Evolutionary conservation across 495 filamentous ascomycete genomes (phyloP).

Genomic region (Staphylotrichum longicolle): DNA sequence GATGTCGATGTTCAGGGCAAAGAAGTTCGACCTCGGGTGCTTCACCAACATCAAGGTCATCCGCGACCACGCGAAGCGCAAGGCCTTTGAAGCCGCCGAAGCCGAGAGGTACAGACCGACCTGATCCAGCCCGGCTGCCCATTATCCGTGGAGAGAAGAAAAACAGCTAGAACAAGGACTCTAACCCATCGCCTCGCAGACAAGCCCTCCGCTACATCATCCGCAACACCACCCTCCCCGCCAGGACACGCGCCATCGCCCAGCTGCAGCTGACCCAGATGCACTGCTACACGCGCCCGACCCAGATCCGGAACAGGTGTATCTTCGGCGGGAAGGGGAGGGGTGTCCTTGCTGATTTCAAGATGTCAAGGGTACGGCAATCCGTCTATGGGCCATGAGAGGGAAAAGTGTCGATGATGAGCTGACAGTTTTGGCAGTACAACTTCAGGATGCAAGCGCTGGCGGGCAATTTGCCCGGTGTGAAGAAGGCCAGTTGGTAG

Average conservation of each 20-base stretch:
- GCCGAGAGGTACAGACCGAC: conserved; percentile 67
- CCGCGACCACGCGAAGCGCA: conserved; percentile 92
- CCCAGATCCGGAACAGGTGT: conserved; percentile 91
- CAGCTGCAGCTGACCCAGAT: conserved; percentile 90
- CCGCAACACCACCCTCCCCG: conserved; percentile 82
- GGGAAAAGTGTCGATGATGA: conserved; percentile 28
- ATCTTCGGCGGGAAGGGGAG: conserved; percentile 81
- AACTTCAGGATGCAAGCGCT: conserved; percentile 89
- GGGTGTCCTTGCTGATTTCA: conserved; percentile 85
- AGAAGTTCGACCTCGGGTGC: conserved; percentile 81
- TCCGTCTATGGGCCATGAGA: neutral
- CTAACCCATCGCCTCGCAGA: conserved; percentile 42
- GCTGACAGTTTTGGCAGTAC: conserved; percentile 55
- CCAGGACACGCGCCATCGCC: conserved; percentile 78
- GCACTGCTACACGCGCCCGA: conserved; percentile 89
- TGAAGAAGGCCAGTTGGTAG: conserved; percentile 95
- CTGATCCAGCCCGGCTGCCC: neutral
- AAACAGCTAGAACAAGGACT: too few species aligned
- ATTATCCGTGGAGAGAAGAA: too few species aligned
- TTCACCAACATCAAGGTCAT: conserved; percentile 81
- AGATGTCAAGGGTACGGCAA: conserved; percentile 77
- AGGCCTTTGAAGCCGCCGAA: conserved; percentile 82
- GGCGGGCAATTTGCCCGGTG: conserved; percentile 84
- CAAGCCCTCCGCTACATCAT: conserved; percentile 96
- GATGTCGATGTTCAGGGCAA: conserved; percentile 82